Base-by-base conservation (phyloP, 768 basidiomycete species). In the Rhodotorula paludigena region DNA sequence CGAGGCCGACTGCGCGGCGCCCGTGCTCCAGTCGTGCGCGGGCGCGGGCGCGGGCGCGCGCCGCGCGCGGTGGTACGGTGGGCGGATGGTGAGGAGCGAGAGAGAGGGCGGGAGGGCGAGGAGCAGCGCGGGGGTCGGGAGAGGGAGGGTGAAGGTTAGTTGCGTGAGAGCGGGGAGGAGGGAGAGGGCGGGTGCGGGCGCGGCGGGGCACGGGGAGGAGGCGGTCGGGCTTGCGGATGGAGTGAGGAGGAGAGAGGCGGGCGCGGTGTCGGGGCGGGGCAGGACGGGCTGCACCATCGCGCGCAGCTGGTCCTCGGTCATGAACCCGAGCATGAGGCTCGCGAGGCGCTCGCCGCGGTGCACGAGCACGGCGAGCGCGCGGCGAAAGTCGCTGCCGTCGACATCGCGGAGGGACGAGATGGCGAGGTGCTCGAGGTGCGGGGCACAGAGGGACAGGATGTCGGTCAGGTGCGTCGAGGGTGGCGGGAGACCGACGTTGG, bases 401-500 rank as follows among this genome's bases (percentile, higher is more conserved):
- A 66, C 36, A 25, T 70, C 69, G n/a, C 69, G 60, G 32, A 70
- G 32, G 6, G 44, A 42, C 30, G 64, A 66, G 51, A 70, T 20
- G 14, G 69, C 64, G 39, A 70, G 57, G 52, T 54, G 51, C 52
- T 57, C 30, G 30, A 70, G 60, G 9, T 56, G 54, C 16, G 41
- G 32, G 0, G 42, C 18, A n/a, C 47, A 39, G 47, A 32, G 44
- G 9, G 20, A 1, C 9, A 70, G 51, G 52, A 70, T 28, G 12
- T 33, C 33, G 44, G 56, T 38, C 20, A 70, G 35, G 41, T 70
- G 69, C 7, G 69, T 66, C 10, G 69, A 58, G 23, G 69, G 69
- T 0, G 51, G 25, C 6, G 69, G 69, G 20, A 70, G 52, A 28
- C 69, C 69, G 60, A 70, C 56, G 57, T 70, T 70, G 3, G 69